phyloP scores from a whole-genome alignment of 78 protist genomes.

The Mantamonas sphyraenae region DNA sequence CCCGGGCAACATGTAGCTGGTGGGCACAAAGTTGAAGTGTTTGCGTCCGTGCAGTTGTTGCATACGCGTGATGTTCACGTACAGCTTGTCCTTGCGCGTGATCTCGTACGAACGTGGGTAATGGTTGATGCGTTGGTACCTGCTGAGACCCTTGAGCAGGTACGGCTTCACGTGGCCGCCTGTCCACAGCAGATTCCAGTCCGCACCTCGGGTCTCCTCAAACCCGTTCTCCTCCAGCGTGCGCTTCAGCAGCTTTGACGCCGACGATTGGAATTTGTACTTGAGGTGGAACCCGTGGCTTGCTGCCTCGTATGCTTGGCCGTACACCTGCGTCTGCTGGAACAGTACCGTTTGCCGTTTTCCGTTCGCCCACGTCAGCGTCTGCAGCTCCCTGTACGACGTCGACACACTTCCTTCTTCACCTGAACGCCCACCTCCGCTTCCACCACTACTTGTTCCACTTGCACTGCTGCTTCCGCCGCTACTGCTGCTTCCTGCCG shows the following conservation, averaged over 20 bases:
- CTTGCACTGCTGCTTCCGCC: too few relatives aligned
- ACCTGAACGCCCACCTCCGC: too few relatives aligned
- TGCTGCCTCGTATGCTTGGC: too few relatives aligned
- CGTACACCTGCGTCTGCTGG: too few relatives aligned
- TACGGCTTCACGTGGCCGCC: not conserved
- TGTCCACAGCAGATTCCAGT: too few relatives aligned
- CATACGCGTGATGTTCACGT: slow-evolving; percentile 1
- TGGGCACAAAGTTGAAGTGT: slow-evolving; percentile 4
- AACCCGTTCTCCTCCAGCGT: slow-evolving; percentile 3
- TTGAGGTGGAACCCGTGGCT: not conserved
- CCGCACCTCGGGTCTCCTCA: not conserved
- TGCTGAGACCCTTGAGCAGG: not conserved
- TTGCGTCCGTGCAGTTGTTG: not conserved
- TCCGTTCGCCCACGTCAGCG: too few relatives aligned
- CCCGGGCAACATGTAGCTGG: slow-evolving; percentile 18
- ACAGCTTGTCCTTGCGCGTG: slow-evolving; percentile 35
- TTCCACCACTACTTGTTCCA: too few relatives aligned
- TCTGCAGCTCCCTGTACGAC: too few relatives aligned
- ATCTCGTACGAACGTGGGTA: slow-evolving; percentile 42
- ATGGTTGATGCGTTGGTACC: slow-evolving; percentile 48
- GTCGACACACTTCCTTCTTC: too few relatives aligned
- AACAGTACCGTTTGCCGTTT: too few relatives aligned
- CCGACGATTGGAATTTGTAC: not conserved
- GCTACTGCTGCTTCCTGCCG: too few relatives aligned
- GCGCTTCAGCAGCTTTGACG: not conserved